Conservation (phyloP, 176 grass and related monocot species). For the Avena eriantha region DNA sequence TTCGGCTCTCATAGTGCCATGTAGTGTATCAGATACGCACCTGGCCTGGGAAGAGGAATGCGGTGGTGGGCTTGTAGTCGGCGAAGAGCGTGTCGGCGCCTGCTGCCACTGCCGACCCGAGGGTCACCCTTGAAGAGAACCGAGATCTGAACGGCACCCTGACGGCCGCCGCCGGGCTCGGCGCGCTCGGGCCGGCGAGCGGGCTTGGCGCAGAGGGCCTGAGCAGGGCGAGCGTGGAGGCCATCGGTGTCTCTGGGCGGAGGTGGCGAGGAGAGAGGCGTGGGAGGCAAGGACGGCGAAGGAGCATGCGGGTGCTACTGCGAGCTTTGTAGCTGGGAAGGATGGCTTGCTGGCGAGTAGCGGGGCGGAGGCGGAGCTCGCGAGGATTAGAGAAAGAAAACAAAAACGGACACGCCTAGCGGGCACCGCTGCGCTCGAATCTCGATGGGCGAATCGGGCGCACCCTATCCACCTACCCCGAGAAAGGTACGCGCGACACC, state of each 20-base stretch:
- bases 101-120: conserved; percentile 55
- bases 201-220: conserved; percentile 63
- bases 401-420: too few species aligned
- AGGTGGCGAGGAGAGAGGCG: conserved; percentile 21
- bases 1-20: not conserved
- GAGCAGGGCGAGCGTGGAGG: conserved; percentile 67
- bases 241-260: conserved; percentile 44
- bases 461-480: too few species aligned
- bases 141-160: conserved; percentile 61
- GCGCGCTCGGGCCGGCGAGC: conserved; percentile 31
- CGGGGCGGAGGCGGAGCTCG: conserved; percentile 23
- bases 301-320: conserved; percentile 47
- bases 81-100: conserved; percentile 70
- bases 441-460: too few species aligned
- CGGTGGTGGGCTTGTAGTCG: conserved; percentile 77
- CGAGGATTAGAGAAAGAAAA: not conserved
- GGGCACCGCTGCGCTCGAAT: too few species aligned
- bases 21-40: conserved; percentile 36
- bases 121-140: conserved; percentile 59
- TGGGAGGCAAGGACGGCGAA: conserved; percentile 29
- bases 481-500: too few species aligned
- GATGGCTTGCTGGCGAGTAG: conserved; percentile 29
- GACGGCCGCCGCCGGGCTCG: conserved; percentile 31
- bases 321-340: conserved; percentile 37
- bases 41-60: conserved; percentile 96